phyloP scores from a whole-genome alignment of 805 yeast species.

The Komagataella ulmi region DNA sequence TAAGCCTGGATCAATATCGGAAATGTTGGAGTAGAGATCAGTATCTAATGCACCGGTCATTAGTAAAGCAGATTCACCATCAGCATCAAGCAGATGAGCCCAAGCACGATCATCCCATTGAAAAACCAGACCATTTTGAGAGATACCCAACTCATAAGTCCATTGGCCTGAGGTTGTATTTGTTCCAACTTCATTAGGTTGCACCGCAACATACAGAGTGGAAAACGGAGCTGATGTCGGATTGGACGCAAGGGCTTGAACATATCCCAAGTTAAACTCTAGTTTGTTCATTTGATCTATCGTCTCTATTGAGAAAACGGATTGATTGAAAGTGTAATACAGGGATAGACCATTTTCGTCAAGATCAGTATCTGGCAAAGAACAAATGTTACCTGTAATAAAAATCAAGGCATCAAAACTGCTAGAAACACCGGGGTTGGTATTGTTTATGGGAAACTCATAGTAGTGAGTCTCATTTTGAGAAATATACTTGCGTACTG shows the following conservation, averaged over 20 bases:
- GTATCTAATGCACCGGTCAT: constrained; percentile 29
- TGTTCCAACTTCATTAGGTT: constrained; percentile 7
- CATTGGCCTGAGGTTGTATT: constrained; percentile 21
- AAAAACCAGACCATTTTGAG: constrained; percentile 47
- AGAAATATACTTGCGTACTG: constrained; percentile 12
- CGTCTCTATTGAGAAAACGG: constrained; percentile 5
- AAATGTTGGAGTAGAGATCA: constrained; percentile 6
- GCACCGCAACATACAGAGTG: constrained; percentile 10
- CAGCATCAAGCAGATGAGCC: constrained; percentile 54
- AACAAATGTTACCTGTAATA: constrained; percentile 37
- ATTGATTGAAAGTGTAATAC: constrained; percentile 13
- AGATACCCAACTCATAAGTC: constrained; percentile 55
- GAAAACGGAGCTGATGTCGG: constrained; percentile 5
- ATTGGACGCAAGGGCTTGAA: constrained; percentile 9
- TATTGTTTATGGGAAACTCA: constrained; percentile 28
- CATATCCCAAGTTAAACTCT: constrained; percentile 13
- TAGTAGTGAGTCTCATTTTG: constrained; percentile 27
- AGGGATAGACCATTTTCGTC: constrained; percentile 12
- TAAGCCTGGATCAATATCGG: background rate
- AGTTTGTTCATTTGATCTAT: constrained; percentile 6
- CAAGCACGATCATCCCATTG: constrained; percentile 55
- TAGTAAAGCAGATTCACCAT: constrained; percentile 51
- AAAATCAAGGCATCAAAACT: constrained; percentile 33
- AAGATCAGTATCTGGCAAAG: constrained; percentile 10
- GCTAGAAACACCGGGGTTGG: constrained; percentile 27